Evolutionary conservation across 176 grass and related monocot species (phyloP).

Genomic region (Cocos nucifera): DNA sequence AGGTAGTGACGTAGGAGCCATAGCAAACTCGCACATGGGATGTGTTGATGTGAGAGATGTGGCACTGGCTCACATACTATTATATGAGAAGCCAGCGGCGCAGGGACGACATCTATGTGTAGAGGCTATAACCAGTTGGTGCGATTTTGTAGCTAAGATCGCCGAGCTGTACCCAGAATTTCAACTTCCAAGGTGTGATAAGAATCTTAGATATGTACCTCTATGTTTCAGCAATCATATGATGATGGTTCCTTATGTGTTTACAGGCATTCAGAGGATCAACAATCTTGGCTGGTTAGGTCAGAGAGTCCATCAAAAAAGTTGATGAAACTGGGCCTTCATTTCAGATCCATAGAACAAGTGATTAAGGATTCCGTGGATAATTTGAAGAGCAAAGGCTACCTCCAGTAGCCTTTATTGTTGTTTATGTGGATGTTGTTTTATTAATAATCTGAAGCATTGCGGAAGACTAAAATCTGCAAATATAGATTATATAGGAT

Average conservation of each 20-base stretch:
- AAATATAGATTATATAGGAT: too few relatives aligned
- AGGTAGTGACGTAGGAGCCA: conserved; percentile 23
- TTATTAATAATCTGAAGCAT: too few relatives aligned
- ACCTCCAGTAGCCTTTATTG: conserved; percentile 7
- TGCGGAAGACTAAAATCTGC: too few relatives aligned
- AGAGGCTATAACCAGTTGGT: conserved; percentile 9
- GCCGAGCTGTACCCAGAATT: conserved; percentile 39
- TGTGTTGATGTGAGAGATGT: conserved; percentile 46
- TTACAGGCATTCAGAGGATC: conserved; percentile 33
- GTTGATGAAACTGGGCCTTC: conserved; percentile 37
- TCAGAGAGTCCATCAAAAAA: conserved; percentile 36
- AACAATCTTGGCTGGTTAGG: conserved; percentile 37
- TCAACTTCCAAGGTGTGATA: conserved; percentile 24
- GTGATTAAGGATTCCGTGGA: conserved; percentile 33
- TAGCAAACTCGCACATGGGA: conserved; percentile 18
- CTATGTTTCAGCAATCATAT: too few relatives aligned
- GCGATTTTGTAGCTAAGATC: conserved; percentile 24
- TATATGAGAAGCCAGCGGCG: conserved; percentile 28
- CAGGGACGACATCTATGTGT: conserved; percentile 46
- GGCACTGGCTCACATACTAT: conserved; percentile 17
- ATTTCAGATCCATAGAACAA: conserved; percentile 29
- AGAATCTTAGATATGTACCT: too few relatives aligned
- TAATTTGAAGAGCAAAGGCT: conserved; percentile 37
- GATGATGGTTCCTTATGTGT: too few relatives aligned
- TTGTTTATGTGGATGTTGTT: too few relatives aligned